A percentile compares a stretch with the other conserved stretches of the same genome.
phyloP scores from a whole-genome alignment of 2,329 filamentous ascomycete species.

The Pleomassaria siparia region DNA sequence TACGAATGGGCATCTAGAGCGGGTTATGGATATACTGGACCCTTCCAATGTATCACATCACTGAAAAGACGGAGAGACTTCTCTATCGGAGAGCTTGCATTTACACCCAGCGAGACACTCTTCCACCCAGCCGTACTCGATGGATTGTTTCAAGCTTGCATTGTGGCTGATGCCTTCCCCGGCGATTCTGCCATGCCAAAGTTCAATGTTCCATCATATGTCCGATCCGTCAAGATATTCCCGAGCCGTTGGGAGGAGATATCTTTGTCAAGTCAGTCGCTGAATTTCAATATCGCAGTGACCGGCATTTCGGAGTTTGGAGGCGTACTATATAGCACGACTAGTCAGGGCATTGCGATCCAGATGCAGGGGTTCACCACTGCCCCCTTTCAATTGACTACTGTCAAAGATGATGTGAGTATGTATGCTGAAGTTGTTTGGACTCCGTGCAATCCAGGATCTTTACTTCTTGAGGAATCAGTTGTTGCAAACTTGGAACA shows the following conservation, averaged over 20 bases:
- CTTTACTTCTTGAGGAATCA: not conserved
- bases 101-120: conserved; percentile 11
- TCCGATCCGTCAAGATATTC: conserved; percentile 24
- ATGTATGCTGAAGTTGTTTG: conserved; percentile 15
- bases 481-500: not conserved
- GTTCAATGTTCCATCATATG: conserved; percentile 21
- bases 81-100: conserved; percentile 1
- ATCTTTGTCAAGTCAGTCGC: not conserved
- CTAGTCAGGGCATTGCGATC: conserved; percentile 2
- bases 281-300: conserved; percentile 3
- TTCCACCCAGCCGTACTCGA: conserved; percentile 33
- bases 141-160: conserved; percentile 26
- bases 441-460: conserved; percentile 1
- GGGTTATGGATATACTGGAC: conserved; percentile 23
- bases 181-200: conserved; percentile 25
- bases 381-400: conserved; percentile 7
- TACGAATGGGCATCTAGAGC: conserved; percentile 19
- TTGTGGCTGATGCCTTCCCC: conserved; percentile 28
- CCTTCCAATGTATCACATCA: conserved; percentile 8
- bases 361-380: conserved; percentile 13
- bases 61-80: conserved; percentile 11
- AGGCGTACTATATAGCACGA: not conserved
- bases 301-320: not conserved
- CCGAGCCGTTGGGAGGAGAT: conserved; percentile 12
- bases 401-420: conserved; percentile 10